Evolutionary conservation across 768 basidiomycete genomes (phyloP).

Genomic region (Rossbeevera mucosa): DNA sequence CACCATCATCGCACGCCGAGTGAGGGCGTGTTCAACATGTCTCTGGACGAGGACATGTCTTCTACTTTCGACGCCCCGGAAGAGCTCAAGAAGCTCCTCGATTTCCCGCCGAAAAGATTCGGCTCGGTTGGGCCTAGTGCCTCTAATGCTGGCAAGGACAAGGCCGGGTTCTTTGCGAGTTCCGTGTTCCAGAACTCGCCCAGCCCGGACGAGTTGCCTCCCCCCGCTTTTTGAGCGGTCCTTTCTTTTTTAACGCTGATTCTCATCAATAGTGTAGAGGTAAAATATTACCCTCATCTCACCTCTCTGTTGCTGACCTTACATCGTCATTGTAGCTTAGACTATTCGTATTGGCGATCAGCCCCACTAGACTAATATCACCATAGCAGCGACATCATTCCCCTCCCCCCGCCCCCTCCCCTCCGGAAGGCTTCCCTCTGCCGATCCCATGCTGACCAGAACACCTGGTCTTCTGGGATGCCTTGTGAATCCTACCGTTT

Average conservation of each 20-base stretch:
- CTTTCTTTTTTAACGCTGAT: constrained; percentile 28
- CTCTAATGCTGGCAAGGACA: constrained; percentile 27
- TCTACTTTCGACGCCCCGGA: constrained; percentile 40
- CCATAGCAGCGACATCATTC: constrained; percentile 28
- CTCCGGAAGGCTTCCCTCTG: constrained; percentile 27
- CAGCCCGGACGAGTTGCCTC: constrained; percentile 75
- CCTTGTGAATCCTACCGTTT: constrained; percentile 24
- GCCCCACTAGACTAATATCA: constrained; percentile 37
- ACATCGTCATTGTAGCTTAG: constrained; percentile 26
- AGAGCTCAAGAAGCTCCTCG: constrained; percentile 33
- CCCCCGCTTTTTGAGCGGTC: constrained; percentile 51
- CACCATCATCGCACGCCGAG: constrained; percentile 60
- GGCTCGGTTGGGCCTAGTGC: constrained; percentile 27
- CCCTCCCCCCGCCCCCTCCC: too few species aligned
- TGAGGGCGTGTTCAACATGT: constrained; percentile 73
- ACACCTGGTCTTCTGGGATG: constrained; percentile 19
- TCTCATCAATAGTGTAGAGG: constrained; percentile 38
- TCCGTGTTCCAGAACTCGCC: constrained; percentile 85
- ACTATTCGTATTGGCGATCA: constrained; percentile 35
- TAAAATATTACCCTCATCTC: constrained; percentile 16
- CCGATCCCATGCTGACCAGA: constrained; percentile 6
- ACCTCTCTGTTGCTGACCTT: neutral
- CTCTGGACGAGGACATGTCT: constrained; percentile 60
- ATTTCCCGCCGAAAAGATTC: constrained; percentile 29
- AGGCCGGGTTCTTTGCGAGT: constrained; percentile 65